Conservation (phyloP, 192 early-diverging fungal species). For the Linnemannia exigua region DNA sequence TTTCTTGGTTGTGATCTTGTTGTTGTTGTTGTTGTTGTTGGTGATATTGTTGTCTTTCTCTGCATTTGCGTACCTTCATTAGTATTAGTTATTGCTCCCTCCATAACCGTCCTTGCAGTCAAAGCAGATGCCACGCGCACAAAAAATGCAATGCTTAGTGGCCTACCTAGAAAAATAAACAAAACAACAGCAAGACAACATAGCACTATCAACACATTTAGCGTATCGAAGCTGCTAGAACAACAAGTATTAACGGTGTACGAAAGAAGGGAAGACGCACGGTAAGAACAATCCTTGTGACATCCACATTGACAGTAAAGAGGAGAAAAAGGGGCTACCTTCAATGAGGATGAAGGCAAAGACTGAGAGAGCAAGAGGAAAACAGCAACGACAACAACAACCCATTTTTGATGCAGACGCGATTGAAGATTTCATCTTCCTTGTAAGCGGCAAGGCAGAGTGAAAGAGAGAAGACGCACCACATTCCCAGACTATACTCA, state of each 20-base stretch:
- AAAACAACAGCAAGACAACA: background rate
- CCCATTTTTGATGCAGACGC: background rate
- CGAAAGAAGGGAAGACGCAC: too few relatives aligned
- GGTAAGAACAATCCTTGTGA: too few relatives aligned
- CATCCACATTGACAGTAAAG: too few relatives aligned
- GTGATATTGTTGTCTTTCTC: background rate
- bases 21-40: background rate
- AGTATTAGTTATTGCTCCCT: background rate
- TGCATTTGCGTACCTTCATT: too few relatives aligned
- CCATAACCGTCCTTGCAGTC: background rate
- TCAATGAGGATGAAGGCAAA: background rate
- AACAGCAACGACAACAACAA: background rate
- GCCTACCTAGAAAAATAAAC: background rate
- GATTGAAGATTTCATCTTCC: background rate
- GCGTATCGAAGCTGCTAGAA: background rate
- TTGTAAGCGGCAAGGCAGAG: background rate
- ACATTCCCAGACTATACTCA: background rate
- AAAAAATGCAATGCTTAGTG: background rate
- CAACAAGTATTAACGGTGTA: too few relatives aligned
- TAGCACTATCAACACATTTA: too few relatives aligned
- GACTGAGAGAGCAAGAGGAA: background rate
- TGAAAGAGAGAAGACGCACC: background rate
- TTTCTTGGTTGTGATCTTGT: background rate
- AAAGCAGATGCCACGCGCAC: background rate
- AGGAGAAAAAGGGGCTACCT: background rate